phyloP scores from a whole-genome alignment of 2,329 filamentous ascomycete species.

The Emergomyces orientalis region DNA sequence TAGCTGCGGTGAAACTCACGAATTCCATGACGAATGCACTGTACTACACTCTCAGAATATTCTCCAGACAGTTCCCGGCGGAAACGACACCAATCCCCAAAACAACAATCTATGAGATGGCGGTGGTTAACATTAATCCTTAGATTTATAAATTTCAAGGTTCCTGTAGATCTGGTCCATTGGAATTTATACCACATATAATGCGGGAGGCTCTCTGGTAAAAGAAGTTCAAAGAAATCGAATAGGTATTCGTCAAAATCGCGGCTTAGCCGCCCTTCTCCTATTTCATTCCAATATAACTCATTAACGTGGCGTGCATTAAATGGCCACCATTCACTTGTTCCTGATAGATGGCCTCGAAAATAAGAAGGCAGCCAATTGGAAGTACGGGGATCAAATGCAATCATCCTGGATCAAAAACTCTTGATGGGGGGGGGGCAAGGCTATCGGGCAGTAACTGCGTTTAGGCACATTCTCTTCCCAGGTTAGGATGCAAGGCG shows the following conservation, averaged over 20 bases:
- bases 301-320: neutral
- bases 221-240: too few species aligned
- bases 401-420: neutral
- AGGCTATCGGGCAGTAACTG: neutral
- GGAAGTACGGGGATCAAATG: neutral
- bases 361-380: neutral
- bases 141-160: neutral
- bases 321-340: neutral
- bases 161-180: too few species aligned
- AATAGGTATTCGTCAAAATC: too few species aligned
- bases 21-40: neutral
- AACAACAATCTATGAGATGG: neutral
- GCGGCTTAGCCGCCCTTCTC: neutral
- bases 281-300: neutral
- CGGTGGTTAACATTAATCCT: neutral
- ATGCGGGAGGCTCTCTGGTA: too few species aligned
- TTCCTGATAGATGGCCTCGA: neutral
- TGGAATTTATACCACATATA: neutral
- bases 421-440: neutral
- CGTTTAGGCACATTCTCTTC: too few species aligned
- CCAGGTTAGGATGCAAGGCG: too few species aligned
- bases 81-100: too few species aligned
- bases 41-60: neutral
- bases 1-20: neutral
- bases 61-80: neutral